Evolutionary conservation across 352 stramenopile genomes (phyloP), one percentile per base, ranked within the genome.

Genomic region (Pythium chondricola): DNA sequence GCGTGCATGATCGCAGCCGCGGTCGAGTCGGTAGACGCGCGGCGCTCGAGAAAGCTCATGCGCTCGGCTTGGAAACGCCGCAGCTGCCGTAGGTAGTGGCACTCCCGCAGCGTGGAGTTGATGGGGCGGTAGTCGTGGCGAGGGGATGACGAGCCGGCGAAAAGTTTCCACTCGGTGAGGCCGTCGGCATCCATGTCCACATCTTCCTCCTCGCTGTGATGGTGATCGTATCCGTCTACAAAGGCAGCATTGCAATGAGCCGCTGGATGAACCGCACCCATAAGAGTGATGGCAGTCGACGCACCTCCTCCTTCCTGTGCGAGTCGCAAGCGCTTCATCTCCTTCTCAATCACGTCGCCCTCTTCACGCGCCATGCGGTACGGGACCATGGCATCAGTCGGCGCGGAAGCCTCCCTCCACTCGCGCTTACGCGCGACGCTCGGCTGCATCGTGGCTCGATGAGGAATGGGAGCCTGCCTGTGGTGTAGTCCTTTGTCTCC

Each of bases 261-360:
- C n/a, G n/a, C n/a, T n/a, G n/a, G 10, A 4, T 13, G 24, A 33
- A 31, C 24, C 20, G 42, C 44, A 13, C 6, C 42, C 18, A 16
- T 9, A 33, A n/a, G 13, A 25, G 6, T 20, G 14, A 7, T n/a
- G n/a, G n/a, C n/a, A n/a, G n/a, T n/a, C n/a, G n/a, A n/a, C n/a
- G n/a, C n/a, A n/a, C n/a, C n/a, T n/a, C n/a, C n/a, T n/a, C n/a
- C 74, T 41, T 83, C 72, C 39, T 81, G 74, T 14, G 78, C 75
- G 24, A 89, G 69, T 14, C 75, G 74, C 61, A 89, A 65, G 29
- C 71, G 67, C 58, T 89, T 89, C 66, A 89, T 70, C 42, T 86
- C 75, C 25, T 71, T 74, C 49, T 85, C 78, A 39, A 89, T 84
- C 6, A 57, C 56, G 20, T 82, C 69, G 35, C 67, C 69, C 37